Evolutionary conservation across 208 protist genomes (phyloP), one percentile per base, ranked within the genome.

Genomic region (Novymonas esmeraldas): DNA sequence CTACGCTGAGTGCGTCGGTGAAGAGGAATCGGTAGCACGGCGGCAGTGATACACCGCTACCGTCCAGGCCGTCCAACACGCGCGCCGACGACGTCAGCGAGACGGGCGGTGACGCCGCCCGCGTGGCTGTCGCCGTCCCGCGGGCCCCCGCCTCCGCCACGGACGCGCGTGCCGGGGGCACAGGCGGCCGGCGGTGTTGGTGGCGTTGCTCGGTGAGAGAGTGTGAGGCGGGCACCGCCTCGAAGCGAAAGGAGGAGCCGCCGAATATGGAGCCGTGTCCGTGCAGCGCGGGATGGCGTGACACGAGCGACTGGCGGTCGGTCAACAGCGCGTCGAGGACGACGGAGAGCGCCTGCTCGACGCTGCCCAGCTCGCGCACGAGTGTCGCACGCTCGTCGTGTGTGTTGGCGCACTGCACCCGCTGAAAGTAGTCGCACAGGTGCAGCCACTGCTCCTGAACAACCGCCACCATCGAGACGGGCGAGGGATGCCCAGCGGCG

Each of bases 1-100:
- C 16, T 10, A 56, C 61, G 46, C 38, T 49, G 42, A 64, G 55
- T 18, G 46, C 31, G 45, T 76, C 67, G 3, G 66, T 64, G 44
- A 81, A 85, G 3, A 87, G 65, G 52, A 79, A 91, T 45, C 62
- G 70, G 44, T 87, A 85, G 68, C 81, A 91, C 20, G 81, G 85
- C n/a, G 85, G 81, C 36, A 87, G 74, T 44, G 31, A 39, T n/a
- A 20, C 31, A 33, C 42, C 36, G 20, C 18, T 42, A 22, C 42
- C 31, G 36, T 64, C 44, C 2, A 64, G 9, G 16, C 57, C 70
- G 39, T 75, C 55, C 26, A 69, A 36, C 20, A 61, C 18, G 34
- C 39, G 66, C 13, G 66, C n/a, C n/a, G n/a, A 60, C 26, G 46
- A 59, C 3, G 50, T 48, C 22, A 58, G 31, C 5, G 58, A 58